phyloP scores from a whole-genome alignment of 176 grass and related monocot species.

The Zizania latifolia region DNA sequence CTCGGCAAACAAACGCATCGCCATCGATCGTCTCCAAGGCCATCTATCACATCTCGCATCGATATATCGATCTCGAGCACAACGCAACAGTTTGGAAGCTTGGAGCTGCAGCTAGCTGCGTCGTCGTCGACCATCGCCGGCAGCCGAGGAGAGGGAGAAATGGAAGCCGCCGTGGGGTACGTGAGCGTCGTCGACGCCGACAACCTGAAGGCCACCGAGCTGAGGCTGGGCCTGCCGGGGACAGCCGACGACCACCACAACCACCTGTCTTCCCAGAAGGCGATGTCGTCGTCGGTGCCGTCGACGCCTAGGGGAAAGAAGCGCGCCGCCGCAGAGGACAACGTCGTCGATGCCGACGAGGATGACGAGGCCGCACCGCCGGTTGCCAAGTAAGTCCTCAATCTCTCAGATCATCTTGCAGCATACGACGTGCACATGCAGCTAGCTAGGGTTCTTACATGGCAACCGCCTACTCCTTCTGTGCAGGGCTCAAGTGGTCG shows the following conservation, averaged over 20 bases:
- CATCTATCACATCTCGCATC: no score
- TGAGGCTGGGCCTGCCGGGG: constrained; percentile 91
- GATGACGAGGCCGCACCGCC: constrained; percentile 26
- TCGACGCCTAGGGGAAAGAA: constrained; percentile 35
- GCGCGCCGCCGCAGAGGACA: constrained; percentile 23
- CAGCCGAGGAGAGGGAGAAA: background rate
- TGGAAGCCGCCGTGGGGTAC: constrained; percentile 47
- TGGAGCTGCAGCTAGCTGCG: no score
- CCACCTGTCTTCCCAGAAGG: no score
- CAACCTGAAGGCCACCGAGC: constrained; percentile 86
- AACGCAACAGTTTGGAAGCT: no score
- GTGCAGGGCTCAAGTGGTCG: constrained; percentile 77
- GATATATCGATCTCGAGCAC: background rate
- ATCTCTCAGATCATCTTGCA: background rate
- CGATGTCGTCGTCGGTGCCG: background rate
- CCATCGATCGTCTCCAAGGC: no score
- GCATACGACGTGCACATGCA: background rate
- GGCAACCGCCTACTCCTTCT: background rate
- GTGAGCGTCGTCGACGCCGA: constrained; percentile 29
- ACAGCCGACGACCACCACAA: constrained; percentile 6
- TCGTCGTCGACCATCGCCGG: no score
- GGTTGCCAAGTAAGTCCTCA: constrained; percentile 37
- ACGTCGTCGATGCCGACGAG: background rate
- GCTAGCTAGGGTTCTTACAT: background rate
- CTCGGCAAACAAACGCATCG: background rate